phyloP scores from a whole-genome alignment of 2,329 filamentous ascomycete species.

The Sporothrix phasma region DNA sequence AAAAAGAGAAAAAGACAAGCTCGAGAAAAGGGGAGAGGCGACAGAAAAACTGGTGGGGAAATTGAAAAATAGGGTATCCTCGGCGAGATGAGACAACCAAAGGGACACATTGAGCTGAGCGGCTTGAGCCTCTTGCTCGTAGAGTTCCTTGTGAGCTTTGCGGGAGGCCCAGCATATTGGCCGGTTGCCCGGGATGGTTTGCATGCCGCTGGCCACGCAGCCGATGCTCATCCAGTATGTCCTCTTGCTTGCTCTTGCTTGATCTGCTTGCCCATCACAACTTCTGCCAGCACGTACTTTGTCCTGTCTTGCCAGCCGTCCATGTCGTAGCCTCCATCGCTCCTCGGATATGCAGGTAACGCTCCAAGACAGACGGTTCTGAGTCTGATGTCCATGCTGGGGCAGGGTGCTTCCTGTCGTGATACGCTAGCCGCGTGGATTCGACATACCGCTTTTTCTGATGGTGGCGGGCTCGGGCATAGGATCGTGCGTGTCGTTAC shows the following conservation, averaged over 20 bases:
- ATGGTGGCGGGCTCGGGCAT: too few species aligned
- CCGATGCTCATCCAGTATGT: not conserved
- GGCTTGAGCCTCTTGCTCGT: too few species aligned
- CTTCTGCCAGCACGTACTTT: not conserved
- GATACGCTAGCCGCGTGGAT: not conserved
- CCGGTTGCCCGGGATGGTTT: not conserved
- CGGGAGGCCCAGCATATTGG: not conserved
- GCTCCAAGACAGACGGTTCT: not conserved
- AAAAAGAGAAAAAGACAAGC: not conserved
- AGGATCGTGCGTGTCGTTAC: not conserved
- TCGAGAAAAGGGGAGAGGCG: too few species aligned
- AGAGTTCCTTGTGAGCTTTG: too few species aligned
- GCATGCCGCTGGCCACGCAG: not conserved
- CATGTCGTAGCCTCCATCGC: not conserved
- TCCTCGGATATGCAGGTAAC: not conserved
- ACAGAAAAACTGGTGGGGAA: too few species aligned
- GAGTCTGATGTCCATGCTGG: not conserved
- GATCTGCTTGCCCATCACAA: not conserved
- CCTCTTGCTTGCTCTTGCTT: not conserved
- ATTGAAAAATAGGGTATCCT: not conserved
- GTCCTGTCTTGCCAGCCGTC: not conserved
- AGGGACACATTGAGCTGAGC: too few species aligned
- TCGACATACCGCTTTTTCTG: too few species aligned
- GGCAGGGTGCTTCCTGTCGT: not conserved
- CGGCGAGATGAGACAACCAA: not conserved